Base-by-base conservation (phyloP, 148 eudicot genomes). In the Silene uniflora region DNA sequence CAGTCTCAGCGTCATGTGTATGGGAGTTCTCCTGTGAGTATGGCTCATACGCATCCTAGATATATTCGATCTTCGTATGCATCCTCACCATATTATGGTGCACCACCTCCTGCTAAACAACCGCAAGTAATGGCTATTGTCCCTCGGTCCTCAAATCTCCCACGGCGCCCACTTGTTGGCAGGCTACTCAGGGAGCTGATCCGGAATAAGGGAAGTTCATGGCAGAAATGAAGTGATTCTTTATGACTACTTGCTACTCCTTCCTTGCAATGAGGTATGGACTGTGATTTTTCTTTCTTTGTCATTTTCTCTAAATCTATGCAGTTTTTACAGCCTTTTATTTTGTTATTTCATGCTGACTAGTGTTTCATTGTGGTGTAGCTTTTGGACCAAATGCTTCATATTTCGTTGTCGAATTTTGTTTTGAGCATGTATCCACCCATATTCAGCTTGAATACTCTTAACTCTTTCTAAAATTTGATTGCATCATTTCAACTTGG, bases 191-290 rank as follows among this genome's bases (percentile, higher is more conserved):
- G 73, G 88, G 88, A 49, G 81, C 82, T 6, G 95, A 91, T 71
- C 58, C 87, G 0, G 97, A 91, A 78, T 93, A 87, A 73, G 94
- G 88, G 79, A 89, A 93, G 85, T 93, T 91, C 87, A 90, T 93
- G 93, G 82, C 91, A 22, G 97, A 91, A 81, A 89, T 91, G 89
- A 91, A 87, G 65, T 89, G 84, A 79, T 73, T 58, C 16, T 67
- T 16, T 55, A 32, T 32, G 2, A 22, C 23, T 67, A 73, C 22
- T 9, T 56, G 5, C 5, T 71, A 13, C 8, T 21, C 22, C 25
- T 35, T 73, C 70, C 19, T n/a, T 62, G 76, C 62, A 14, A 42
- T n/a, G 74, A 78, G 88, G 90, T 88, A 77, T 62, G 74, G 7
- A 27, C 76, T 23, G 66, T 71, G 62, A 27, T 25, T 16, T 62